Conservation (phyloP, 257 asterid genomes). For the Plectranthus barbatus region DNA sequence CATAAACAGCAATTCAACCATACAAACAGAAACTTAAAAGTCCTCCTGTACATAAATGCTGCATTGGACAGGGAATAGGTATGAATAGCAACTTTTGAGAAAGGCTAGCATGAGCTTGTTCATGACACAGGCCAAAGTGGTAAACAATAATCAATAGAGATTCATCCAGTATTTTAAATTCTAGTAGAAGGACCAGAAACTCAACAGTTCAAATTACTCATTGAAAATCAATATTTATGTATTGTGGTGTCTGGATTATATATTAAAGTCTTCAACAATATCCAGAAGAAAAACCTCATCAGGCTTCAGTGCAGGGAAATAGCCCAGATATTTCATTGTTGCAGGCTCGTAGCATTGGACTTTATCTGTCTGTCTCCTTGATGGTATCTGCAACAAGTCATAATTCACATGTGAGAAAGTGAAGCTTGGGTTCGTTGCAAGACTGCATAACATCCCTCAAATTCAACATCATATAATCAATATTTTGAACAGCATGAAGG, state of each 20-base stretch:
- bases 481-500: neutral
- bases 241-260: neutral
- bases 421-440: neutral
- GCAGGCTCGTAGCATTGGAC: conserved; percentile 99
- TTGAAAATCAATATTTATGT: neutral
- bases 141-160: neutral
- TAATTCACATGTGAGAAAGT: conserved; percentile 9
- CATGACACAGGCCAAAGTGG: neutral
- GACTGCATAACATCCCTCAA: neutral
- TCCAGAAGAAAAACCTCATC: conserved; percentile 65
- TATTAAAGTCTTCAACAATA: neutral
- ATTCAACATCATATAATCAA: neutral
- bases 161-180: neutral
- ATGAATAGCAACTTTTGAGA: too few species aligned
- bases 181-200: neutral
- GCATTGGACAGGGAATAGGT: neutral
- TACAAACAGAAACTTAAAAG: neutral
- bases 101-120: neutral
- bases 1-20: neutral
- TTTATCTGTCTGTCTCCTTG: conserved; percentile 90
- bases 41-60: neutral
- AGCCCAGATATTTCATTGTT: conserved; percentile 93
- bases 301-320: conserved; percentile 72
- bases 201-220: neutral
- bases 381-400: conserved; percentile 64